A percentile compares a stretch with the other conserved stretches of the same genome.
Evolutionary conservation across 2,329 filamentous ascomycete genomes (phyloP).

Genomic region (Alternaria solani): DNA sequence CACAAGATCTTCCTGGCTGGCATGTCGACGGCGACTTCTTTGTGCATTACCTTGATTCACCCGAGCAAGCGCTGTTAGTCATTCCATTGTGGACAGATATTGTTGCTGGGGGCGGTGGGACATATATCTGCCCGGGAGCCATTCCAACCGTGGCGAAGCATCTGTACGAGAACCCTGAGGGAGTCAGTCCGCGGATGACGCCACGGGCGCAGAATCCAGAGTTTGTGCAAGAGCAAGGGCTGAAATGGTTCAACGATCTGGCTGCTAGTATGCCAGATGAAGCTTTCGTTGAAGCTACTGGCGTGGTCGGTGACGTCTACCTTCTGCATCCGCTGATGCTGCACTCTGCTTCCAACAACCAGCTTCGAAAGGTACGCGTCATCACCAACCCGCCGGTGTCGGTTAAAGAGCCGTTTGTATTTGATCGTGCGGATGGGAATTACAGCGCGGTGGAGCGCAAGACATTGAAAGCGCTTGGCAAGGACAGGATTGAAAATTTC

Average conservation of each 20-base stretch:
- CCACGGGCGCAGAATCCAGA: slow-evolving; percentile 59
- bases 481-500: slow-evolving; percentile 61
- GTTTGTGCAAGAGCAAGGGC: slow-evolving; percentile 54
- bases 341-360: slow-evolving; percentile 63
- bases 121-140: slow-evolving; percentile 68
- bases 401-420: slow-evolving; percentile 61
- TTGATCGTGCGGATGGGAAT: slow-evolving; percentile 58
- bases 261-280: slow-evolving; percentile 45
- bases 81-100: slow-evolving; percentile 74
- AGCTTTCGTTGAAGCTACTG: slow-evolving; percentile 64
- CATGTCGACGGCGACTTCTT: slow-evolving; percentile 79
- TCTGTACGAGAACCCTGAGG: slow-evolving; percentile 67
- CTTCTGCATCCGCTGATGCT: slow-evolving; percentile 68
- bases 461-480: slow-evolving; percentile 61
- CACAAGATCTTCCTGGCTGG: slow-evolving; percentile 66
- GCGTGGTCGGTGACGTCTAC: slow-evolving; percentile 65
- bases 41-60: slow-evolving; percentile 74
- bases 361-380: slow-evolving; percentile 57
- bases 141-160: slow-evolving; percentile 66
- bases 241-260: slow-evolving; percentile 58
- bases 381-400: slow-evolving; percentile 66
- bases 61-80: slow-evolving; percentile 73
- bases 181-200: slow-evolving; percentile 71
- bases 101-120: slow-evolving; percentile 67
- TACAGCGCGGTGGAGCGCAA: slow-evolving; percentile 66